Evolutionary conservation across 805 yeast species (phyloP).

Genomic region (Nakazawaea molendinolei): DNA sequence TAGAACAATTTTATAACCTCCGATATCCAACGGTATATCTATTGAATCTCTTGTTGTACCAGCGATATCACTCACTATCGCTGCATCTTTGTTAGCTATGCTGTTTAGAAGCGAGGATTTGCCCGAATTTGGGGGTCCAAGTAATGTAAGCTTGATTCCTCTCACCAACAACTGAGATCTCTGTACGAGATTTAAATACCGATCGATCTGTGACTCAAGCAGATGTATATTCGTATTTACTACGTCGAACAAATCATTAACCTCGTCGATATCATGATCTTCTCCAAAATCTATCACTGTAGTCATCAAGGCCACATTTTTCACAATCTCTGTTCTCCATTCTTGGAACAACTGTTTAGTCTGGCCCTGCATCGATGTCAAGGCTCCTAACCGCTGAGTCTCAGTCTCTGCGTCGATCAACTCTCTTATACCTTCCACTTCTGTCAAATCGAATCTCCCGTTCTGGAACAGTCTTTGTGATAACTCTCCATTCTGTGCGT

Average conservation of each 20-base stretch:
- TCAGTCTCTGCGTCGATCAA: constrained; percentile 94
- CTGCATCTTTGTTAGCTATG: constrained; percentile 74
- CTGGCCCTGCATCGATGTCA: constrained; percentile 66
- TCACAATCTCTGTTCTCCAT: constrained; percentile 67
- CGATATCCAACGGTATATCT: constrained; percentile 73
- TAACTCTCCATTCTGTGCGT: constrained; percentile 93
- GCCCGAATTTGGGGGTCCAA: constrained; percentile 97
- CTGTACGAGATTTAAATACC: constrained; percentile 39
- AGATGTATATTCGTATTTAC: constrained; percentile 38
- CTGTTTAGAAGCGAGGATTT: constrained; percentile 79
- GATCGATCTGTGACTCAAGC: constrained; percentile 38
- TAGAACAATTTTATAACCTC: constrained; percentile 75
- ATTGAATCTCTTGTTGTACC: constrained; percentile 93
- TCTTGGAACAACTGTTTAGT: constrained; percentile 43
- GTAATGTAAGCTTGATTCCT: constrained; percentile 66
- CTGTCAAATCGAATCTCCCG: constrained; percentile 78
- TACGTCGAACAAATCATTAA: constrained; percentile 40
- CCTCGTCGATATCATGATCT: constrained; percentile 76
- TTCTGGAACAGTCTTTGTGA: constrained; percentile 81
- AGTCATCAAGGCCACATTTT: constrained; percentile 66
- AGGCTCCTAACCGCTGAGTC: constrained; percentile 69
- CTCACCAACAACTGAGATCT: constrained; percentile 56
- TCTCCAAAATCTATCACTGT: constrained; percentile 95
- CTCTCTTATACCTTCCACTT: constrained; percentile 84
- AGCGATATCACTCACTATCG: constrained; percentile 85